Evolutionary conservation across 371 early-diverging fungal species (phyloP).

Genomic region (Mucor circinelloides): DNA sequence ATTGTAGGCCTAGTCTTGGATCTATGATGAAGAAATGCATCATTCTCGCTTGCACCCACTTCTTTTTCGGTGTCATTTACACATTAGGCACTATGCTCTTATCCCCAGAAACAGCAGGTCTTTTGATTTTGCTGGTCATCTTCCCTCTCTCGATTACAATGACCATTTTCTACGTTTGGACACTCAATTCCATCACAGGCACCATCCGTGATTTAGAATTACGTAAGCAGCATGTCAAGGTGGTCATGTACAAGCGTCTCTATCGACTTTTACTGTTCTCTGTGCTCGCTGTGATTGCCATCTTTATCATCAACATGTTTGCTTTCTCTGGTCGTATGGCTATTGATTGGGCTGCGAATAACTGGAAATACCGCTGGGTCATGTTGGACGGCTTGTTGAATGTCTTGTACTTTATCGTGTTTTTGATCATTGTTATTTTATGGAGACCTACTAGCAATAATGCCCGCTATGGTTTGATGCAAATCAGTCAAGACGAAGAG

Average conservation of each 20-base stretch:
- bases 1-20: slow-evolving; percentile 82
- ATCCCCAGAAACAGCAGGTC: slow-evolving; percentile 71
- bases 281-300: slow-evolving; percentile 68
- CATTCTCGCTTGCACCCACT: slow-evolving; percentile 78
- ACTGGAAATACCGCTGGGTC: slow-evolving; percentile 92
- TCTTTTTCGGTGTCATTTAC: slow-evolving; percentile 88
- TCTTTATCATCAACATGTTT: slow-evolving; percentile 83
- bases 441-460: slow-evolving; percentile 96
- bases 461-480: slow-evolving; percentile 71
- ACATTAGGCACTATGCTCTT: slow-evolving; percentile 80
- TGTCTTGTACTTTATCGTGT: slow-evolving; percentile 80
- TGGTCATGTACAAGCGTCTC: slow-evolving; percentile 87
- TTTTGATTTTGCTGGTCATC: slow-evolving; percentile 77
- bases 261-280: slow-evolving; percentile 80
- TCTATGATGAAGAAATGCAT: slow-evolving; percentile 87
- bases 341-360: slow-evolving; percentile 71
- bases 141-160: slow-evolving; percentile 89
- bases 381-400: slow-evolving; percentile 90
- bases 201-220: slow-evolving; percentile 52
- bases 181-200: slow-evolving; percentile 43
- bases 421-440: slow-evolving; percentile 75
- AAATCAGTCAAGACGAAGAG: slow-evolving; percentile 61
- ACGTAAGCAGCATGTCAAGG: slow-evolving; percentile 86
- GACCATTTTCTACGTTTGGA: slow-evolving; percentile 96
- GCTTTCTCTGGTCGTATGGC: slow-evolving; percentile 64